A percentile compares a stretch with the other conserved stretches of the same genome.
phyloP scores from a whole-genome alignment of 345 rosid species.

The Isatis tinctoria region DNA sequence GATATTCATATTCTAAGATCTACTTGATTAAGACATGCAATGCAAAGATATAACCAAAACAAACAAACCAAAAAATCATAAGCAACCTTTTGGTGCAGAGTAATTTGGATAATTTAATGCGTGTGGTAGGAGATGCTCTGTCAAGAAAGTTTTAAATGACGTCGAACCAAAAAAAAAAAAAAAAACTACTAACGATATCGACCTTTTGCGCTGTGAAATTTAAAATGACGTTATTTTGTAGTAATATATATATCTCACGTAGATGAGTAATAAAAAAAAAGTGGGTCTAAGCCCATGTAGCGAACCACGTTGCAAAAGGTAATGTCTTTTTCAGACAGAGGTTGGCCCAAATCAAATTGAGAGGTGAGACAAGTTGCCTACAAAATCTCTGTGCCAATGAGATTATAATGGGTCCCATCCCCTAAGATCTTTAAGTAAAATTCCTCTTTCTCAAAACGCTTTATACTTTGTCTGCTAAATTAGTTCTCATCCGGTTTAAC shows the following conservation, averaged over 20 bases:
- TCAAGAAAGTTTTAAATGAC: not conserved
- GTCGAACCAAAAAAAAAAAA: not conserved
- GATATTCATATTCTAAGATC: conserved; percentile 17
- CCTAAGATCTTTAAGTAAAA: conserved; percentile 18
- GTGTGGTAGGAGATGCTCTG: conserved; percentile 3
- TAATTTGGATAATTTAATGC: conserved; percentile 4
- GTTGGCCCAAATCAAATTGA: conserved; percentile 36
- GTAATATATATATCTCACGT: not conserved
- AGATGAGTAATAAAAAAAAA: not conserved
- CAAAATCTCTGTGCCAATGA: conserved; percentile 33
- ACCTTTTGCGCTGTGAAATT: conserved; percentile 2
- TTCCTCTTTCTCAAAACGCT: conserved; percentile 1
- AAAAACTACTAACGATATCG: not conserved
- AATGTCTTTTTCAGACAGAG: conserved; percentile 36
- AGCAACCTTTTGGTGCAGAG: not conserved
- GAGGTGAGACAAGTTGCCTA: conserved; percentile 31
- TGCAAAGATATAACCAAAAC: not conserved
- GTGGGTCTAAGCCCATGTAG: conserved; percentile 32
- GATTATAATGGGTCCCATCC: conserved; percentile 29
- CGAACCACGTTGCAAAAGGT: conserved; percentile 31
- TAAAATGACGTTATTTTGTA: not conserved
- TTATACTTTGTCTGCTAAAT: conserved; percentile 2
- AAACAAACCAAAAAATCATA: not conserved
- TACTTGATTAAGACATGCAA: conserved; percentile 20
- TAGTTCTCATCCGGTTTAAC: not conserved